A percentile compares a stretch with the other conserved stretches of the same genome.
Conservation (phyloP, 2,329 filamentous ascomycete species). For the Claviceps sorghi region DNA sequence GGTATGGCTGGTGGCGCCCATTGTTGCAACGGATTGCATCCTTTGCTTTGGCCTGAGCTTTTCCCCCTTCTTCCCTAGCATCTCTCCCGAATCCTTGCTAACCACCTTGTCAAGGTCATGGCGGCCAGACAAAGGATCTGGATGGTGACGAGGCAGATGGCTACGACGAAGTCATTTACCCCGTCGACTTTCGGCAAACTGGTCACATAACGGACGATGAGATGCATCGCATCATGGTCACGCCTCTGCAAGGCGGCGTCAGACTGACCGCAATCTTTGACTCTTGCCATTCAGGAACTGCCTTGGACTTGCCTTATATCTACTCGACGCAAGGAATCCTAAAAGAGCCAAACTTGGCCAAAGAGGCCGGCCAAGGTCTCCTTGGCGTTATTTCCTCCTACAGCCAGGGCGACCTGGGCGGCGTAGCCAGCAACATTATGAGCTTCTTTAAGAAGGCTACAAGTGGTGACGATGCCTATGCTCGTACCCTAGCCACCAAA, state of each 20-base stretch:
- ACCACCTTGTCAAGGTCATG: conserved; percentile 41
- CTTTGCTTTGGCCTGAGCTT: not conserved
- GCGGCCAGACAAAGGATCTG: conserved; percentile 65
- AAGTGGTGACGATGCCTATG: conserved; percentile 64
- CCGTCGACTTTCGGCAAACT: conserved; percentile 64
- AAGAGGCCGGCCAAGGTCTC: conserved; percentile 51
- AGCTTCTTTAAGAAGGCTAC: conserved; percentile 83
- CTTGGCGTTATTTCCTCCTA: conserved; percentile 45
- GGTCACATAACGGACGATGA: conserved; percentile 75
- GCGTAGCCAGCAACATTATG: conserved; percentile 67
- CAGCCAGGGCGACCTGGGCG: conserved; percentile 59
- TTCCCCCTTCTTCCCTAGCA: not conserved
- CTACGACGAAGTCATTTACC: conserved; percentile 73
- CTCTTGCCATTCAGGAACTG: conserved; percentile 53
- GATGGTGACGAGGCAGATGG: conserved; percentile 72
- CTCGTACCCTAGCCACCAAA: conserved; percentile 72
- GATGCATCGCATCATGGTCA: conserved; percentile 61
- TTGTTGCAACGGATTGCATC: not conserved
- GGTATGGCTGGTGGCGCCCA: conserved; percentile 30
- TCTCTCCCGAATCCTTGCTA: not conserved
- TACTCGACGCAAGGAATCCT: conserved; percentile 55
- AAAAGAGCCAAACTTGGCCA: conserved; percentile 54
- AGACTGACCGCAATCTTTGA: conserved; percentile 49
- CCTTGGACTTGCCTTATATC: conserved; percentile 51
- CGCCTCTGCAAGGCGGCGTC: conserved; percentile 39